Evolutionary conservation across 192 early-diverging fungal genomes (phyloP).

Genomic region (Chytriomyces confervae): DNA sequence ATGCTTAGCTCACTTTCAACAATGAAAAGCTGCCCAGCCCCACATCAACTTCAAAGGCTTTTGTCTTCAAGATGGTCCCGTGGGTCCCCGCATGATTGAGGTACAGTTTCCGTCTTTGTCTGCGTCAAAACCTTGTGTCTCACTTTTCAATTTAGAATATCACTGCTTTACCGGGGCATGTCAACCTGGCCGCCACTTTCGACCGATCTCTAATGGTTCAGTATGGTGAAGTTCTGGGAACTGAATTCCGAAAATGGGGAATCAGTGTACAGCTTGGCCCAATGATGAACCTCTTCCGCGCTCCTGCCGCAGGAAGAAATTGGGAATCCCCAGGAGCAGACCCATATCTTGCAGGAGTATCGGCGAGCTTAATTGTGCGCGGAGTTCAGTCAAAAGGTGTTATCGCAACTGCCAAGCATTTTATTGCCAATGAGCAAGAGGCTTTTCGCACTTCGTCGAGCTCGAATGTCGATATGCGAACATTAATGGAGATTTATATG

Average conservation of each 20-base stretch:
- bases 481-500: conserved; percentile 67
- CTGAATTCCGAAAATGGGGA: conserved; percentile 46
- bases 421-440: conserved; percentile 59
- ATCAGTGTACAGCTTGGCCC: conserved; percentile 17
- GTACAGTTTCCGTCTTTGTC: no score
- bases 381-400: conserved; percentile 38
- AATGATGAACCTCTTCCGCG: conserved; percentile 43
- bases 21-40: conserved; percentile 1
- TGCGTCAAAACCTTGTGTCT: no score
- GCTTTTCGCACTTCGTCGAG: conserved; percentile 30
- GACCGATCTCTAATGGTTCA: conserved; percentile 51
- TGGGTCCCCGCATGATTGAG: conserved; percentile 36
- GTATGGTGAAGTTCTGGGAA: conserved; percentile 52
- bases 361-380: conserved; percentile 14
- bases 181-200: conserved; percentile 64
- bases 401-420: conserved; percentile 41
- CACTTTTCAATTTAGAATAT: conserved; percentile 31
- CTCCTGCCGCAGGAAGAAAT: conserved; percentile 43
- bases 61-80: conserved; percentile 61
- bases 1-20: no score
- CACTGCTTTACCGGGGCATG: conserved; percentile 50
- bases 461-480: conserved; percentile 55
- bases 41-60: conserved; percentile 55
- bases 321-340: conserved; percentile 38
- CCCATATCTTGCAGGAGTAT: conserved; percentile 35